Evolutionary conservation across 495 filamentous ascomycete species (phyloP), one percentile per base, ranked within the genome.

Genomic region (Cercophora newfieldiana): DNA sequence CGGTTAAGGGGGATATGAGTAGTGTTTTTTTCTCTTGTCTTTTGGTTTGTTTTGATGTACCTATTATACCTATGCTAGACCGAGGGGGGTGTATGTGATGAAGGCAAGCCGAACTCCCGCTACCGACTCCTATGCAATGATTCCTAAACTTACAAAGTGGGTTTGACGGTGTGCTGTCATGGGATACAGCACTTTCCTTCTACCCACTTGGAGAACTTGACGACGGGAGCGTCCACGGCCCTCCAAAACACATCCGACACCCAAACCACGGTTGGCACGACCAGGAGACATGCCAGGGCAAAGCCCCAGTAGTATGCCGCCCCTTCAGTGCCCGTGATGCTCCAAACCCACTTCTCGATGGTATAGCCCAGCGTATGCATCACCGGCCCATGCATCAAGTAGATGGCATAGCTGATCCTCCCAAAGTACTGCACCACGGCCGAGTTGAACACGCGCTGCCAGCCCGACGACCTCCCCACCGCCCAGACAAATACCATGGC

Each of bases 341-440:
- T 59, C 75, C 76, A 79, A 24, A 68, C 75, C 61, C 70, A 66
- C 8, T 68, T 65, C 69, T 80, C 71, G 5, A 81, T 66, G 3
- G 70, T 61, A 61, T 78, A 83, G 4, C 81, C 81, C 2, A 80
- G 22, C 4, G 77, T 78, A 59, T 85, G 81, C 60, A 77, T 64
- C 0, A 83, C 76, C 16, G 83, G 83, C 0, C 83, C 83, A 68
- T 86, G 83, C 72, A 85, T 76, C 21, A 86, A 74, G 64, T 86
- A 86, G 10, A 86, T 66, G 30, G 81, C 77, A 65, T 82, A 86
- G 59, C 78, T 81, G 53, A 85, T 83, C 60, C 73, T 75, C 51
- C 82, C 83, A 8, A 85, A 69, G 69, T 86, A 85, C 66, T 83
- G 80, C 14, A 77, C 72, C 5, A 64, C 19, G 4, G 63, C 22